Evolutionary conservation across 371 early-diverging fungal genomes (phyloP), one percentile per base, ranked within the genome.

Genomic region (Phascolomyces articulosus): DNA sequence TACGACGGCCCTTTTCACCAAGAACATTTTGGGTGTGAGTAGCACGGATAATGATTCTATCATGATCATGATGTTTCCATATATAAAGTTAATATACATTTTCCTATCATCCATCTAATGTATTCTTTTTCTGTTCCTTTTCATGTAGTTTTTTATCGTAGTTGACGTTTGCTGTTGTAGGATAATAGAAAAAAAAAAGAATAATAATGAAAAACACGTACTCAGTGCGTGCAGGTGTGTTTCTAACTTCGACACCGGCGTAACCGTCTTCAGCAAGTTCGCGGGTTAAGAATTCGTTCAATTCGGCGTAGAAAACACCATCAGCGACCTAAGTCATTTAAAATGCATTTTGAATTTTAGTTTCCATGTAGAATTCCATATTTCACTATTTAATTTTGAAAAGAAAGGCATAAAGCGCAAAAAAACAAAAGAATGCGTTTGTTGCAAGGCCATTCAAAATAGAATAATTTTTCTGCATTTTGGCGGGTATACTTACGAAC

Each of bases 231-330:
- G 95, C 94, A 62, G 98, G 96, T 83, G 98, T 96, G 67, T 95
- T 95, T 80, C 98, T 94, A 83, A 99, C 96, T 85, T 99, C 98
- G 83, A 98, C 96, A 78, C 99, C 98, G 74, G 98, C 90, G 80
- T 94, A 96, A 69, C 94, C 93, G 74, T 95, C 94, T 73, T 90
- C 91, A 67, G 90, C 91, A 84, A 94, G 83, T 85, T 95, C 91
- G 80, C 97, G 96, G 78, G 93, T 92, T 85, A 98, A 92, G 91
- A 97, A 96, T 87, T 97, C 96, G 93, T 98, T 98, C 78, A 98
- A 91, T 86, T 98, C 99, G 78, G 99, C 97, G 90, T 95, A 97
- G 92, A 98, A 98, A 64, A 98, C 97, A 91, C 99, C 99, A 89
- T 98, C 99, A 85, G 97, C 97, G 79, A 98, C 95, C 84, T 79